Evolutionary conservation across 106 monocot genomes (phyloP).

Genomic region (Chionographis japonica): DNA sequence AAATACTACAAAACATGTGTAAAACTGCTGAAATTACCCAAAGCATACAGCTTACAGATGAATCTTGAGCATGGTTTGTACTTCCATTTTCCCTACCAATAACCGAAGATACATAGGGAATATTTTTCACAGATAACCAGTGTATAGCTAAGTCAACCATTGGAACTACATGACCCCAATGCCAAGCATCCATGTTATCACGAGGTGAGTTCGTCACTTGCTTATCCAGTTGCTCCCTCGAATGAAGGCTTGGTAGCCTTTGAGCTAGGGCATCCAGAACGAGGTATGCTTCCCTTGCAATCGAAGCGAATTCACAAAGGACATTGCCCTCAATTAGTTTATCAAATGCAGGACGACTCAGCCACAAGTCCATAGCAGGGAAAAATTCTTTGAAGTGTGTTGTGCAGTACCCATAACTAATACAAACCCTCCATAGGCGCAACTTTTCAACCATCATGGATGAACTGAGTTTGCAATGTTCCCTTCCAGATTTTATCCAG

Average conservation of each 20-base stretch:
- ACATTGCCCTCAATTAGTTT: conserved; percentile 51
- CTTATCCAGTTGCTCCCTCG: conserved; percentile 34
- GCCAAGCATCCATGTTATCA: conserved; percentile 57
- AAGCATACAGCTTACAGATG: conserved; percentile 26
- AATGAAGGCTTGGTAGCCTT: conserved; percentile 77
- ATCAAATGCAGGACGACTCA: conserved; percentile 54
- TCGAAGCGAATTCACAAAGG: conserved; percentile 64
- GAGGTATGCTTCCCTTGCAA: conserved; percentile 66
- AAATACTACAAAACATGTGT: conserved; percentile 58
- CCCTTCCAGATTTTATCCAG: conserved; percentile 64
- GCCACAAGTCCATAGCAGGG: conserved; percentile 66
- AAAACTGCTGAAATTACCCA: conserved; percentile 80
- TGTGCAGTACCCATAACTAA: conserved; percentile 79
- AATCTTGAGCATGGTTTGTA: conserved; percentile 3
- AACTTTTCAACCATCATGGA: conserved; percentile 72
- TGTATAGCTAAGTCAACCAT: conserved; percentile 74
- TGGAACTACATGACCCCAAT: conserved; percentile 77
- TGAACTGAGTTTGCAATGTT: conserved; percentile 60
- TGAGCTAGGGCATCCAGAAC: conserved; percentile 64
- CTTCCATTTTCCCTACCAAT: conserved; percentile 14
- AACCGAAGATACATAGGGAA: conserved; percentile 32
- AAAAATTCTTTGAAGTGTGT: conserved; percentile 75
- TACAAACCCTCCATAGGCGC: conserved; percentile 87
- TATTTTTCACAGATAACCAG: conserved; percentile 61
- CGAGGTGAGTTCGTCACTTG: conserved; percentile 14